Evolutionary conservation across 225 moss, liverwort and hornwort genomes (phyloP), one percentile per base, ranked within the genome.

Genomic region (Bryum argenteum): DNA sequence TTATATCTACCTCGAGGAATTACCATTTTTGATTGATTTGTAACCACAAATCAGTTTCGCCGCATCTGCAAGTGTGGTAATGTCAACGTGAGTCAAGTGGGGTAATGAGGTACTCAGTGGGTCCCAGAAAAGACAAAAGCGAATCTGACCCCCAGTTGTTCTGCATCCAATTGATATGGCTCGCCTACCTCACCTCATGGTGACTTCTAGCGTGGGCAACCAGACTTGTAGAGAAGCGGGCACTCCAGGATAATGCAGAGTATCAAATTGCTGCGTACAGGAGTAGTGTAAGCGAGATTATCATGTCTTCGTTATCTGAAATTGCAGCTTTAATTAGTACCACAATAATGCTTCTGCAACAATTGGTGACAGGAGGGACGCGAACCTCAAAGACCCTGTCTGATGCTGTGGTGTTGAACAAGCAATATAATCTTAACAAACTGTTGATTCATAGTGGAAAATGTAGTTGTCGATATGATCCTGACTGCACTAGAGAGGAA

Each of bases 91-190:
- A 45, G 55, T 77, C 28, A 6, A 0, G 55, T 26, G 33, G 37
- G 17, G 14, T 23, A 11, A n/a, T n/a, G n/a, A n/a, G n/a, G n/a
- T n/a, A 60, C 53, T 39, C 15, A 54, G 19, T 45, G 26, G 63
- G 39, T 16, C 80, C 9, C 56, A 0, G 1, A 28, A 42, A 63
- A 11, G 45, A 54, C 61, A 16, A 40, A 59, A 16, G 9, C 8
- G 16, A 40, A 61, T 47, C 38, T 71, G 39, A 11, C 65, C 65
- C 23, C 23, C 12, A 19, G 53, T 70, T n/a, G 15, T 69, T 69
- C 2, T 28, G 42, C 11, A 17, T 69, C 12, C 41, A 9, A 57
- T 18, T 50, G 54, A 50, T 12, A 22, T 63, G 1, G 15, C 62
- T 15, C 2, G 43, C 4, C 54, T 44, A 54, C n/a, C 43, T 43